Conservation (phyloP, 495 filamentous ascomycete species). For the Daldinia decipiens region DNA sequence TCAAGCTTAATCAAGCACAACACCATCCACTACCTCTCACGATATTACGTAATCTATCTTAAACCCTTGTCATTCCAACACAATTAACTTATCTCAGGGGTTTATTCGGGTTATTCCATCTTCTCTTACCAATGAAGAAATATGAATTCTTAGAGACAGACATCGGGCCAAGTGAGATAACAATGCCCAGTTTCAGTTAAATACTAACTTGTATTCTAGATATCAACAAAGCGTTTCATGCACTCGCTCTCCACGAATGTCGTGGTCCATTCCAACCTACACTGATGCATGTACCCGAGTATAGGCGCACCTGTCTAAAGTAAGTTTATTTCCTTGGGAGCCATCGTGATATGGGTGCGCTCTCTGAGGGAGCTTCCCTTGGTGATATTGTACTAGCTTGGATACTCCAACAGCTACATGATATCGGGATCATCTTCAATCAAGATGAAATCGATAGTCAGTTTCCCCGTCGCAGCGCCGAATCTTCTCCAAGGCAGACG, state of each 20-base stretch:
- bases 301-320: too few species aligned
- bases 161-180: neutral
- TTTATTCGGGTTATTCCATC: neutral
- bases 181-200: neutral
- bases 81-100: too few species aligned
- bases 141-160: neutral
- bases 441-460: too few species aligned
- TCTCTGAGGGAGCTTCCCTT: neutral
- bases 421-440: neutral
- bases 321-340: neutral
- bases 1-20: too few species aligned
- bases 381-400: neutral
- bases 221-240: neutral
- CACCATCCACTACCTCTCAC: too few species aligned
- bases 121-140: neutral
- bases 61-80: too few species aligned
- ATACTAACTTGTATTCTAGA: neutral
- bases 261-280: too few species aligned
- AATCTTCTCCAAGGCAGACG: too few species aligned
- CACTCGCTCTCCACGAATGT: too few species aligned
- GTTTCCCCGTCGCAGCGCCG: too few species aligned
- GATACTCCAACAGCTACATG: neutral
- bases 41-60: too few species aligned
- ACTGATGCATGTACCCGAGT: too few species aligned
- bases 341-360: neutral